These are phyloP conservation scores for Ziziphus jujuba DNA, from an alignment of 306 rosid genomes.

Conservation along the genomic window DNA sequence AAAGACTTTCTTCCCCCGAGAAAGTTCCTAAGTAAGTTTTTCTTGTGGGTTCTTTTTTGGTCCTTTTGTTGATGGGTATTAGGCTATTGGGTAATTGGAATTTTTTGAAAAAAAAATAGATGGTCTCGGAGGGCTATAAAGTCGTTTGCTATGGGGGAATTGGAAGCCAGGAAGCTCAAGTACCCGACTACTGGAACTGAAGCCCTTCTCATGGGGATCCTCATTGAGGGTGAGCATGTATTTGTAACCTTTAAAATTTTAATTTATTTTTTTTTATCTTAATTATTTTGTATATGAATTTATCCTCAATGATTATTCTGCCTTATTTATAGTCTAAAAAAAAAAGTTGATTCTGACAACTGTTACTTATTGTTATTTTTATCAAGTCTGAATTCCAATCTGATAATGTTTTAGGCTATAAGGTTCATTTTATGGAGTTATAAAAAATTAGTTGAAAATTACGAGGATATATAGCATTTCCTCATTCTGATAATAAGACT, in stretches of 20 bases:
- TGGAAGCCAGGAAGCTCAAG: conserved; percentile 78
- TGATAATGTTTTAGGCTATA: neutral
- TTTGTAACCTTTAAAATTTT: neutral
- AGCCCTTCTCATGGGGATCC: conserved; percentile 76
- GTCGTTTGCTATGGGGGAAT: conserved; percentile 62
- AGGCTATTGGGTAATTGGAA: conserved; percentile 6
- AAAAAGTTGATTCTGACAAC: neutral
- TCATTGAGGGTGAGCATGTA: conserved; percentile 52
- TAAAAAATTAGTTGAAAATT: too few species aligned
- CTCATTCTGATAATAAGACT: neutral
- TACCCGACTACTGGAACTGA: conserved; percentile 63
- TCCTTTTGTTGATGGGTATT: neutral
- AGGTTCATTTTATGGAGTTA: neutral
- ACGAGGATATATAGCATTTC: too few species aligned
- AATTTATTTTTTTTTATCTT: neutral
- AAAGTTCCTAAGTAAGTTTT: conserved; percentile 60
- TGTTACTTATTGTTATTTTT: neutral
- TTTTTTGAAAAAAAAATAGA: conserved; percentile 28
- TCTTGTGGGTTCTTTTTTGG: neutral
- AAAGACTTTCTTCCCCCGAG: conserved; percentile 38
- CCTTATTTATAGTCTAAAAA: neutral
- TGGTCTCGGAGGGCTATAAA: conserved; percentile 81
- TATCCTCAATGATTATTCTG: neutral
- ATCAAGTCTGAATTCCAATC: neutral
- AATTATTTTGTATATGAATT: neutral